Conservation (phyloP, 257 asterid species). For the Lycium barbarum region DNA sequence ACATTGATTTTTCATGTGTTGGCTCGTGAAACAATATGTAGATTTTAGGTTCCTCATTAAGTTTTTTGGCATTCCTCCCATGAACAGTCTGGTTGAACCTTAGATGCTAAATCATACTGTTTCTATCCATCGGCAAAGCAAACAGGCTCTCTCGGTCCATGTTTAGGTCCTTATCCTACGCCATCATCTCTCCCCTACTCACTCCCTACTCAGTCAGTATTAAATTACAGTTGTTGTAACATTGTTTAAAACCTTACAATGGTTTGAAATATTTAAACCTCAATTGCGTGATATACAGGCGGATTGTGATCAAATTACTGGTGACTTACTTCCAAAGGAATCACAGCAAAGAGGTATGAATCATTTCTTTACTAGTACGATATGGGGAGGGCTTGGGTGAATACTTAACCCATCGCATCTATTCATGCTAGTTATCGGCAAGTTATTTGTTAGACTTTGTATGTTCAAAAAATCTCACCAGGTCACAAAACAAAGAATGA, state of each 20-base stretch:
- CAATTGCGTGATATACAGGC: slow-evolving; percentile 61
- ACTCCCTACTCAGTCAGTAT: not conserved
- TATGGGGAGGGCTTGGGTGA: slow-evolving; percentile 8
- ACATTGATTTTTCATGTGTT: slow-evolving; percentile 16
- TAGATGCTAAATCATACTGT: not conserved
- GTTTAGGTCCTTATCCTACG: not conserved
- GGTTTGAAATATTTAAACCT: slow-evolving; percentile 3
- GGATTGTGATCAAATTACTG: slow-evolving; percentile 91
- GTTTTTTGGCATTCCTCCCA: not conserved
- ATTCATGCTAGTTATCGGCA: not conserved
- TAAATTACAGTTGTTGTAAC: not conserved
- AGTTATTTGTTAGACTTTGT: not conserved
- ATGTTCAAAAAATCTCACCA: not conserved
- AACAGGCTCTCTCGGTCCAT: not conserved
- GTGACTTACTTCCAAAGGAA: slow-evolving; percentile 97
- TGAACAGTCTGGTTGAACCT: slow-evolving; percentile 1
- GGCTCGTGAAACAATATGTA: not conserved
- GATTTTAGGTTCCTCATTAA: slow-evolving; percentile 10
- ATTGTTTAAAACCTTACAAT: not conserved
- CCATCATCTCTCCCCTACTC: not conserved
- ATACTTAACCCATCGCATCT: not conserved
- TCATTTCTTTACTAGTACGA: slow-evolving; percentile 24
- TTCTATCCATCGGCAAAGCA: not conserved
- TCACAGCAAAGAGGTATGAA: slow-evolving; percentile 92
- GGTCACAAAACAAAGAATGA: not conserved